Percentiles rank a stretch among this genome's conserved stretches.
These are phyloP conservation scores for Candida hungchunana DNA, from an alignment of 805 yeast species.

Conservation along the genomic window DNA sequence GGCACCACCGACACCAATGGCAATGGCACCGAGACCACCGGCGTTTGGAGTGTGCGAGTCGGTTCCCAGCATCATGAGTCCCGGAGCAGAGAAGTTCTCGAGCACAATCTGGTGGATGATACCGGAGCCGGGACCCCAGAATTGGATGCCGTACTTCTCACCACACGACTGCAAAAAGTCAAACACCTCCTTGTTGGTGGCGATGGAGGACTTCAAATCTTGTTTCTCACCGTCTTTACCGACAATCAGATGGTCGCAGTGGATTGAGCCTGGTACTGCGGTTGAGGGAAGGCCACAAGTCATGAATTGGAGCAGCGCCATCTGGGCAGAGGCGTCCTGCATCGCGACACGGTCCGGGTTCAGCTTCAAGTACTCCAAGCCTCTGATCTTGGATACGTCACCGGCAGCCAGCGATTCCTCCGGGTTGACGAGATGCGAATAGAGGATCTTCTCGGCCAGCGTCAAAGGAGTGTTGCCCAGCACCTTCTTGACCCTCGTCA, in stretches of 20 bases:
- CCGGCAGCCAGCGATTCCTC: constrained; percentile 68
- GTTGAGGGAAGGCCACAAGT: constrained; percentile 87
- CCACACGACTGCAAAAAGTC: constrained; percentile 92
- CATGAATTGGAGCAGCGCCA: constrained; percentile 98
- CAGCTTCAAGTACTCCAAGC: constrained; percentile 84
- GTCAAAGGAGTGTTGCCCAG: constrained; percentile 76
- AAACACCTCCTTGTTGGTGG: constrained; percentile 90
- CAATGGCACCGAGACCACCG: constrained; percentile 97
- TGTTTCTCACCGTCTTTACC: constrained; percentile 89
- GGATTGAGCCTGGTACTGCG: constrained; percentile 92
- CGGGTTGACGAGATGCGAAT: constrained; percentile 88
- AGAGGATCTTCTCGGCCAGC: constrained; percentile 88
- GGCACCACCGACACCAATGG: constrained; percentile 99
- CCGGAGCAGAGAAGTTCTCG: constrained; percentile 96
- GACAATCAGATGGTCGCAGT: constrained; percentile 97
- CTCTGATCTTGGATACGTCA: constrained; percentile 59
- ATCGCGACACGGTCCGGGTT: constrained; percentile 98
- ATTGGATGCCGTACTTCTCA: constrained; percentile 92
- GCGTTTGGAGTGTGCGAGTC: constrained; percentile 99
- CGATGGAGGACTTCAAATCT: constrained; percentile 78
- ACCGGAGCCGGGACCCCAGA: constrained; percentile 99
- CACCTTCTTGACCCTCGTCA: constrained; percentile 58
- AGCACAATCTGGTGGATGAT: constrained; percentile 96
- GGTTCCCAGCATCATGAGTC: constrained; percentile 95
- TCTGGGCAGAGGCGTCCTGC: constrained; percentile 99